Evolutionary conservation across 2,329 filamentous ascomycete species (phyloP).

Genomic region (Scedosporium minutisporum): DNA sequence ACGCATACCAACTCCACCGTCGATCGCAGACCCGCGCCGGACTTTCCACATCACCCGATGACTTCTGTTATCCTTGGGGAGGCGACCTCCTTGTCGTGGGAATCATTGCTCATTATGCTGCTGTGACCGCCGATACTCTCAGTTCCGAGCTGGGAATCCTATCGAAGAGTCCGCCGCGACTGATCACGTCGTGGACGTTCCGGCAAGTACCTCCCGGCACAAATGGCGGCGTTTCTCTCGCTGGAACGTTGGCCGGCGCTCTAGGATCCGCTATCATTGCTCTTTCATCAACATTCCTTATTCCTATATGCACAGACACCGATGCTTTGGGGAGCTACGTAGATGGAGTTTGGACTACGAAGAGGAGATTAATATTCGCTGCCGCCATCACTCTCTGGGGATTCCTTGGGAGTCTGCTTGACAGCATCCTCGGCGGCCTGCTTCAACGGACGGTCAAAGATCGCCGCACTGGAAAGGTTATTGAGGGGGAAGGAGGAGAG

Average conservation of each 20-base stretch:
- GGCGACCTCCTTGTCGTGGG: conserved; percentile 55
- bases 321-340: conserved; percentile 23
- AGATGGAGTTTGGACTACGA: conserved; percentile 38
- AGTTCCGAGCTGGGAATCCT: conserved; percentile 92
- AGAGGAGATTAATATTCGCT: conserved; percentile 36
- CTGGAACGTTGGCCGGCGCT: conserved; percentile 64
- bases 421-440: conserved; percentile 77
- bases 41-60: conserved; percentile 25
- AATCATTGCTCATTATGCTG: conserved; percentile 76
- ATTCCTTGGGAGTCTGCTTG: conserved; percentile 68
- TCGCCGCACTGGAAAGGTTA: conserved; percentile 70
- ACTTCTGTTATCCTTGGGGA: conserved; percentile 48
- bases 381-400: conserved; percentile 62
- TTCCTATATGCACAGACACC: conserved; percentile 56
- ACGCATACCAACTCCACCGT: conserved; percentile 47
- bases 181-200: conserved; percentile 73
- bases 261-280: conserved; percentile 65
- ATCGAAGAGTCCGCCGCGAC: conserved; percentile 61
- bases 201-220: conserved; percentile 80
- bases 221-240: conserved; percentile 78
- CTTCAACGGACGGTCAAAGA: conserved; percentile 84
- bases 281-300: conserved; percentile 51
- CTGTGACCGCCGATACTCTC: conserved; percentile 87
- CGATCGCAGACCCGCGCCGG: conserved; percentile 31
- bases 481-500: conserved; percentile 73